Conservation (phyloP, 2,329 filamentous ascomycete genomes). For the Aspergillus floridensis region DNA sequence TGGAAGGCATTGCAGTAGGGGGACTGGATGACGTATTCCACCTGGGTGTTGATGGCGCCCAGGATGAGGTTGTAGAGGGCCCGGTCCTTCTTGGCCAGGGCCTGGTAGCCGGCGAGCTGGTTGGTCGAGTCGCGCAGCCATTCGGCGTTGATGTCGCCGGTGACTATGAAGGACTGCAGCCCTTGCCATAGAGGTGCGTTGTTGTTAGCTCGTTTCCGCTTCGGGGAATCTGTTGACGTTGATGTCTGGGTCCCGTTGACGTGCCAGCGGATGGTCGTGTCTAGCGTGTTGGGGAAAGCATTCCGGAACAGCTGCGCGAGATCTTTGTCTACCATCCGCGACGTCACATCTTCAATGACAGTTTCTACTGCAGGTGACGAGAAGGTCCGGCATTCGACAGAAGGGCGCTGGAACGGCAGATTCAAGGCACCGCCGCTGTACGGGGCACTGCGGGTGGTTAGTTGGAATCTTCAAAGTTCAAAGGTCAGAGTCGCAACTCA, state of each 20-base stretch:
- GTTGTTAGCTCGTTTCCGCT: slow-evolving; percentile 50
- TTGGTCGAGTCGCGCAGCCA: slow-evolving; percentile 93
- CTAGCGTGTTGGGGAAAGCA: slow-evolving; percentile 85
- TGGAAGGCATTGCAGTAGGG: slow-evolving; percentile 99
- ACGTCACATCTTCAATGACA: slow-evolving; percentile 79
- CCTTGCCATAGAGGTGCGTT: slow-evolving; percentile 71
- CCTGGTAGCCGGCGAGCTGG: slow-evolving; percentile 86
- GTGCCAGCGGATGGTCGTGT: slow-evolving; percentile 88
- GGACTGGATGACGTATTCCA: slow-evolving; percentile 88
- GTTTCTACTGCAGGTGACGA: slow-evolving; percentile 80
- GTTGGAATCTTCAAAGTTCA: background rate
- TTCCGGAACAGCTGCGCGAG: slow-evolving; percentile 93
- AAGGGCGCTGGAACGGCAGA: slow-evolving; percentile 83
- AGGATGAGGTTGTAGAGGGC: slow-evolving; percentile 76
- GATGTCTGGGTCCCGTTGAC: slow-evolving; percentile 55
- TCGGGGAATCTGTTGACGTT: slow-evolving; percentile 28
- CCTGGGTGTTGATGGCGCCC: slow-evolving; percentile 93
- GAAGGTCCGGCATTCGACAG: slow-evolving; percentile 81
- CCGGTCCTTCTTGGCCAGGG: slow-evolving; percentile 75
- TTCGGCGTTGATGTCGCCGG: slow-evolving; percentile 87
- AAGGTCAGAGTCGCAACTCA: slow-evolving; percentile 36
- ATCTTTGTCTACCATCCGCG: slow-evolving; percentile 77
- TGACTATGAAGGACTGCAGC: slow-evolving; percentile 88
- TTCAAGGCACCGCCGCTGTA: slow-evolving; percentile 74
- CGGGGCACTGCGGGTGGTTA: slow-evolving; percentile 58